Conservation (phyloP, 2,329 filamentous ascomycete genomes). For the Ustulina deusta region DNA sequence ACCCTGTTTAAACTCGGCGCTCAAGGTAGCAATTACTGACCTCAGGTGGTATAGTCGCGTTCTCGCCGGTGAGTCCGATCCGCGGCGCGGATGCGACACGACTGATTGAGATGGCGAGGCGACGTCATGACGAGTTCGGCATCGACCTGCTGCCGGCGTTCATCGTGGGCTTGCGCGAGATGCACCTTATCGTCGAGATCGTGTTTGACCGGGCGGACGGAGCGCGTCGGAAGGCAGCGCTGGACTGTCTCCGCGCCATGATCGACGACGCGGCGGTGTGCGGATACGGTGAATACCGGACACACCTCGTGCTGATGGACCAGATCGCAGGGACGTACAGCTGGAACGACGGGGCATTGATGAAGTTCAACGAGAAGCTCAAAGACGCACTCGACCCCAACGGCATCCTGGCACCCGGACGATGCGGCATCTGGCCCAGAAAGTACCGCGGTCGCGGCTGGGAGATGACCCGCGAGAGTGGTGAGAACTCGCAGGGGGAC, state of each 20-base stretch:
- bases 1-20: too few species aligned
- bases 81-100: constrained; percentile 55
- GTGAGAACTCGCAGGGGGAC: constrained; percentile 49
- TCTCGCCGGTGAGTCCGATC: constrained; percentile 60
- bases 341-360: constrained; percentile 56
- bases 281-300: constrained; percentile 60
- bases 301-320: constrained; percentile 60
- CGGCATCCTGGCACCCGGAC: constrained; percentile 51
- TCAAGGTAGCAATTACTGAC: not conserved
- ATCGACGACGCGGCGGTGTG: constrained; percentile 55
- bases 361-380: constrained; percentile 56
- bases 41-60: constrained; percentile 47
- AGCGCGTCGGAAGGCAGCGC: constrained; percentile 43
- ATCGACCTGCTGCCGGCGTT: constrained; percentile 58
- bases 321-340: constrained; percentile 58
- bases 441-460: constrained; percentile 52
- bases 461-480: constrained; percentile 53
- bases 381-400: constrained; percentile 59
- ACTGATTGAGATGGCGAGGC: constrained; percentile 53
- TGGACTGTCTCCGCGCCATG: constrained; percentile 49
- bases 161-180: constrained; percentile 57
- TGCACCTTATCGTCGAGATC: constrained; percentile 56
- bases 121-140: constrained; percentile 51
- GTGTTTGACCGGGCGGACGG: constrained; percentile 50
- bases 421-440: constrained; percentile 51